These are phyloP conservation scores for Exserohilum turcica DNA, from an alignment of 2,329 filamentous ascomycete species.

Conservation along the genomic window DNA sequence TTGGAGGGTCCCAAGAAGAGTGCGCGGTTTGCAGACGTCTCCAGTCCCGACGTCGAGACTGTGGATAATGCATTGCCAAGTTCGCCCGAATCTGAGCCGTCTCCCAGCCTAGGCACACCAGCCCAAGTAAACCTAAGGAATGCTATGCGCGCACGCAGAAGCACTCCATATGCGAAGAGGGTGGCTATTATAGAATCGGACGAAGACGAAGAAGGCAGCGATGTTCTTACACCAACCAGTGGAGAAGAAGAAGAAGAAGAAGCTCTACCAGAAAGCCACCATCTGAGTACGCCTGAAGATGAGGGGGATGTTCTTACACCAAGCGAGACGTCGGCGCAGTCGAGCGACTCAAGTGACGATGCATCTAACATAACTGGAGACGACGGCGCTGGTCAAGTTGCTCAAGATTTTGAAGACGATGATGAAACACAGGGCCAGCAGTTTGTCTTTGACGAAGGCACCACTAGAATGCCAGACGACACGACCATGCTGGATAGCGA, in stretches of 20 bases:
- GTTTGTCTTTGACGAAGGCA: constrained; percentile 40
- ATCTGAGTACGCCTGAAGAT: background rate
- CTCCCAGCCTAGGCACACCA: constrained; percentile 17
- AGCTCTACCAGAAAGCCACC: background rate
- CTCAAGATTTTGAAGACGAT: constrained; percentile 26
- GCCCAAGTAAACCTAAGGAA: constrained; percentile 18
- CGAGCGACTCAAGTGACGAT: constrained; percentile 2
- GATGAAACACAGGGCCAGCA: constrained; percentile 20
- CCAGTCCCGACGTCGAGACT: constrained; percentile 13
- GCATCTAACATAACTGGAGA: background rate
- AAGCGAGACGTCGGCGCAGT: constrained; percentile 8
- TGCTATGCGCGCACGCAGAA: constrained; percentile 30
- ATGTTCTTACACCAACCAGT: constrained; percentile 33
- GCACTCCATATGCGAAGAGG: constrained; percentile 35
- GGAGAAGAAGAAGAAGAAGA: constrained; percentile 30
- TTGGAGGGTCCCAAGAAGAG: constrained; percentile 14
- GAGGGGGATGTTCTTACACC: constrained; percentile 4
- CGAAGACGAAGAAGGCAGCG: constrained; percentile 28
- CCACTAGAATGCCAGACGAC: constrained; percentile 48
- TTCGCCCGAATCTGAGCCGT: constrained; percentile 9
- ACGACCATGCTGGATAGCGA: constrained; percentile 55
- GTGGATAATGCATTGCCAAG: constrained; percentile 14
- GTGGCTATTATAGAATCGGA: constrained; percentile 24
- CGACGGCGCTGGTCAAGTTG: constrained; percentile 1
- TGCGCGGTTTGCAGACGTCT: constrained; percentile 9